Conservation (phyloP, 495 filamentous ascomycete species). For the Saxophila tyrrhenica region DNA sequence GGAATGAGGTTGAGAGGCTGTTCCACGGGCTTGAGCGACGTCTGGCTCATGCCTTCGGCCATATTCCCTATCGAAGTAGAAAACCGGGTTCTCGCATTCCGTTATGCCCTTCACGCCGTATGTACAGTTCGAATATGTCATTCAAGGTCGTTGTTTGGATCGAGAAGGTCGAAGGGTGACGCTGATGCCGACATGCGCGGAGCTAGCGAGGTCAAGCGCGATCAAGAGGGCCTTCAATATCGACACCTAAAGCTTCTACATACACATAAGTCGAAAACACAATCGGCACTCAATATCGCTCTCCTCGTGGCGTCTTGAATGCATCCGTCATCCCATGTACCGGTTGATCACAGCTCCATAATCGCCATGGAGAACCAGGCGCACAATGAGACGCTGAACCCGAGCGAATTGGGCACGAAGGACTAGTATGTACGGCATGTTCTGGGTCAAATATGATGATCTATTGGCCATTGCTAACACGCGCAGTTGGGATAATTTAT, state of each 20-base stretch:
- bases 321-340: too few species aligned
- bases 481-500: slow-evolving; percentile 57
- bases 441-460: background rate
- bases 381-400: slow-evolving; percentile 33
- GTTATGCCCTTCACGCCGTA: background rate
- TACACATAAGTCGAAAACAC: too few species aligned
- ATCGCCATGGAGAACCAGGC: background rate
- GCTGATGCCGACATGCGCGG: background rate
- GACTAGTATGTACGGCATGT: slow-evolving; percentile 44
- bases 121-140: background rate
- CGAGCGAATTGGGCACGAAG: slow-evolving; percentile 56
- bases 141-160: too few species aligned
- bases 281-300: too few species aligned
- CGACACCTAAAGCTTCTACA: too few species aligned
- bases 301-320: too few species aligned
- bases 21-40: slow-evolving; percentile 1
- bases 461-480: background rate
- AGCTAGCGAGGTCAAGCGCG: too few species aligned
- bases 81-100: background rate
- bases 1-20: slow-evolving; percentile 35
- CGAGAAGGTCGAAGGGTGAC: background rate
- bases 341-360: background rate
- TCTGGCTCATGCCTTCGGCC: background rate
- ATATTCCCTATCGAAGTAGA: background rate
- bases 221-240: too few species aligned